Conservation (phyloP, 1,139 yeast genomes). For the Sugiyamaella pinicola region DNA sequence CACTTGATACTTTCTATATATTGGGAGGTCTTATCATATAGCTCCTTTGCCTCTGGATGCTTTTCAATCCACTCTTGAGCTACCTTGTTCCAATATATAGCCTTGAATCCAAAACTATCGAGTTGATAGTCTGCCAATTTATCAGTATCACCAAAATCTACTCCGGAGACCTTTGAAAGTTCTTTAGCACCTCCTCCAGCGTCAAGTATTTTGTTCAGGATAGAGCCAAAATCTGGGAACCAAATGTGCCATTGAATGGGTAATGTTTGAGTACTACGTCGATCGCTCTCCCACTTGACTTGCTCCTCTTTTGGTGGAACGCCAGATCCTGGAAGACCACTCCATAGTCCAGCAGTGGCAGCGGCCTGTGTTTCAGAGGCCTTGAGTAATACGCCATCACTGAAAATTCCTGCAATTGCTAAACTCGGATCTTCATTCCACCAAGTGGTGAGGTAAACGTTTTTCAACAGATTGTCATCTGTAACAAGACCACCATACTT, state of each 20-base stretch:
- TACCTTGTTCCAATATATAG: slow-evolving; percentile 17
- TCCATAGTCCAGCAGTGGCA: slow-evolving; percentile 32
- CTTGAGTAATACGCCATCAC: slow-evolving; percentile 31
- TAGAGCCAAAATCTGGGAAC: slow-evolving; percentile 30
- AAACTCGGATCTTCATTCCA: slow-evolving; percentile 34
- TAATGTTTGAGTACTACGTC: slow-evolving; percentile 20
- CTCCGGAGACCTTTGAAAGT: slow-evolving; percentile 11
- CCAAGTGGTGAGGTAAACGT: slow-evolving; percentile 34
- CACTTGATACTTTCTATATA: slow-evolving; percentile 15
- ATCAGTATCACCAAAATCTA: slow-evolving; percentile 9
- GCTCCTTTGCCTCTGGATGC: slow-evolving; percentile 21
- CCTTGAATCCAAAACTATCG: slow-evolving; percentile 19
- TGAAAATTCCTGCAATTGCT: slow-evolving; percentile 29
- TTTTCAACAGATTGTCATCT: slow-evolving; percentile 24
- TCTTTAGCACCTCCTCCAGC: slow-evolving; percentile 24
- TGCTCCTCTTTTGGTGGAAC: slow-evolving; percentile 27
- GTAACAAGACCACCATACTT: slow-evolving; percentile 27
- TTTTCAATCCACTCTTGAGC: slow-evolving; percentile 17
- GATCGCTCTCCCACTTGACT: slow-evolving; percentile 29
- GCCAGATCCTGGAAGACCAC: slow-evolving; percentile 16
- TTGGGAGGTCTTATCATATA: slow-evolving; percentile 11
- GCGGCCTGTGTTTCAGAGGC: slow-evolving; percentile 33
- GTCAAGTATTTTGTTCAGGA: slow-evolving; percentile 28
- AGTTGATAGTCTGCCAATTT: slow-evolving; percentile 6
- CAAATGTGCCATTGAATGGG: slow-evolving; percentile 31